Base-by-base conservation (phyloP, 2,329 filamentous ascomycete species). In the Grosmannia huntii region DNA sequence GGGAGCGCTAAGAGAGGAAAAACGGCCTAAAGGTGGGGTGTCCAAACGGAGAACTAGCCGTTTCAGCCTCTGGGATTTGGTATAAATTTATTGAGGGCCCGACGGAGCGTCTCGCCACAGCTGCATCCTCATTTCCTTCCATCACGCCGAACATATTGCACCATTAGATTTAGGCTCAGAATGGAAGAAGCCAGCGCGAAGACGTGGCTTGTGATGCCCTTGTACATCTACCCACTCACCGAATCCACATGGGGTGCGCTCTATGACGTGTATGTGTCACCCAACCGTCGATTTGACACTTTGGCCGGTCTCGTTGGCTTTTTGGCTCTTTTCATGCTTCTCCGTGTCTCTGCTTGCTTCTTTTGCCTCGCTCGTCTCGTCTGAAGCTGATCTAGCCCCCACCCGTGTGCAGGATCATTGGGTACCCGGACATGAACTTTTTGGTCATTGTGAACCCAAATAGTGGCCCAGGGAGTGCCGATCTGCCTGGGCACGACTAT, bases 401-500 rank as follows among this genome's bases (percentile, higher is more conserved):
- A 44, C 41, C 16, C 2, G 6, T 44, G 4, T n/a, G 6, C 19
- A 33, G 57, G 7, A 59, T 59, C 23, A 27, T 27, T n/a, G 53
- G 41, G 5, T 25, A 55, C 11, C 57, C 53, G 2, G 48, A 59
- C n/a, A 0, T 56, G 21, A 41, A 49, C 25, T 59, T 59, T 31
- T 10, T 59, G 9, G 53, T 59, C 5, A 4, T 59, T 4, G 57
- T 59, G 21, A 59, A 59, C 46, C 57, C 57, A 3, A 59, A 59
- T 36, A 59, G 57, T 25, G 57, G 57, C 31, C 57, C 57, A 14
- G 57, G 57, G 33, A 27, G 19, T 11, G 33, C 23, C 1, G 46
- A 51, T 16, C 46, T 60, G 10, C 60, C 60, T 2, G 25, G 57
- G 21, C 21, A 49, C 21, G 60, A 62, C 53, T 62, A 62, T 49